Percentiles rank a stretch among this genome's conserved stretches.
These are phyloP conservation scores for Lactarius sp. DNA, from an alignment of 768 basidiomycete genomes.

Conservation along the genomic window DNA sequence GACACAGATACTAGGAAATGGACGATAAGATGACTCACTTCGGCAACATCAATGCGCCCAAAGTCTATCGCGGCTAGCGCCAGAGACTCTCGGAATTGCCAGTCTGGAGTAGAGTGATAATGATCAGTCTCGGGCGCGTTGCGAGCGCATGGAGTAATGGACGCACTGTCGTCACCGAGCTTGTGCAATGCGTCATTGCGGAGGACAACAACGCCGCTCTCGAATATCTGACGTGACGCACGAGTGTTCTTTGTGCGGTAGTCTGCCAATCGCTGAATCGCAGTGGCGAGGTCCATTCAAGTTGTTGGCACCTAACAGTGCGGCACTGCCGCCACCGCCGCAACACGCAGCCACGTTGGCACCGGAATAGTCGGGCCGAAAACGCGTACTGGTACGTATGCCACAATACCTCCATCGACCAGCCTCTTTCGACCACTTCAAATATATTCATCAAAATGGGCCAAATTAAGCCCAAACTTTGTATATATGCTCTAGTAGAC, in stretches of 20 bases:
- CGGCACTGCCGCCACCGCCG: background rate
- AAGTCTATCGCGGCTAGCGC: conserved; percentile 73
- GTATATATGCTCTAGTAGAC: no score
- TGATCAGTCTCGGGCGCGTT: background rate
- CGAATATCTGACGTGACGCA: conserved; percentile 35
- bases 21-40: conserved; percentile 45
- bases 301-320: background rate
- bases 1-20: background rate
- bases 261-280: conserved; percentile 35
- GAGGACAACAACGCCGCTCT: conserved; percentile 33
- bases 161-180: conserved; percentile 33
- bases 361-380: conserved; percentile 9
- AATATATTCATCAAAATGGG: no score
- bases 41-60: conserved; percentile 65
- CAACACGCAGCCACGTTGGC: background rate
- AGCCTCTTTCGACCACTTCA: no score
- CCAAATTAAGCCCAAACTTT: no score
- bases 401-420: no score
- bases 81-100: conserved; percentile 79
- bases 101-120: conserved; percentile 42
- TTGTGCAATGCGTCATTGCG: conserved; percentile 29
- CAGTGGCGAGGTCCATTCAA: conserved; percentile 34
- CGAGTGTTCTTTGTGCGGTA: conserved; percentile 32
- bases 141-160: no score
- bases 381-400: no score